Conservation (phyloP, 345 rosid genomes). For the Eucalyptus regnans region DNA sequence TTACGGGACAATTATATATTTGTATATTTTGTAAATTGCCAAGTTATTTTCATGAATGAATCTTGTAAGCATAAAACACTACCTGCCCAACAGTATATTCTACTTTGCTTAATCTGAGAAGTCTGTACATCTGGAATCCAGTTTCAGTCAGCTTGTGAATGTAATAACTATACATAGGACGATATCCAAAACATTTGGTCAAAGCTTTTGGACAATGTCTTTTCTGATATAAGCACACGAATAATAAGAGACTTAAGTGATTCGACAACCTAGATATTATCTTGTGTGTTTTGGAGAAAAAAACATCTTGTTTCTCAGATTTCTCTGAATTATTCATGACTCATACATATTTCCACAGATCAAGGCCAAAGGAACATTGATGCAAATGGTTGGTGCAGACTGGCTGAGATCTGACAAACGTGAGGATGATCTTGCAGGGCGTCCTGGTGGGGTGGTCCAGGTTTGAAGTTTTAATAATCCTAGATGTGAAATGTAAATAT, state of each 20-base stretch:
- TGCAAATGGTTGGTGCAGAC: slow-evolving; percentile 94
- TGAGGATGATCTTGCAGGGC: slow-evolving; percentile 72
- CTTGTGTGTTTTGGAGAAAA: neutral
- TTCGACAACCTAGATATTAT: neutral
- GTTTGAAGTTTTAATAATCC: slow-evolving; percentile 4
- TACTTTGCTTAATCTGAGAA: neutral
- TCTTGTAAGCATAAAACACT: neutral
- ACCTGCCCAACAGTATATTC: neutral
- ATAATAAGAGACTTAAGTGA: neutral
- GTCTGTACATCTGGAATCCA: neutral
- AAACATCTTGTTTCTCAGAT: neutral
- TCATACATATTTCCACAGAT: slow-evolving; percentile 12
- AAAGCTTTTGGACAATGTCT: neutral
- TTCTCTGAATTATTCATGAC: neutral
- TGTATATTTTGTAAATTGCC: neutral
- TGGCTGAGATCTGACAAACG: slow-evolving; percentile 70
- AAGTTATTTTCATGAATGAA: neutral
- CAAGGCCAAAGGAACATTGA: slow-evolving; percentile 58
- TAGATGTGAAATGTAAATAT: neutral
- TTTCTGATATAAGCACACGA: neutral
- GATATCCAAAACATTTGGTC: neutral
- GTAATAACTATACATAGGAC: neutral
- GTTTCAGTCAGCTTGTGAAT: neutral
- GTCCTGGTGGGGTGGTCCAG: slow-evolving; percentile 66
- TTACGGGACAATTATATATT: neutral